Percentiles rank a stretch among this genome's conserved stretches.
Conservation (phyloP, 192 early-diverging fungal genomes). For the Backusella tuberculispora region DNA sequence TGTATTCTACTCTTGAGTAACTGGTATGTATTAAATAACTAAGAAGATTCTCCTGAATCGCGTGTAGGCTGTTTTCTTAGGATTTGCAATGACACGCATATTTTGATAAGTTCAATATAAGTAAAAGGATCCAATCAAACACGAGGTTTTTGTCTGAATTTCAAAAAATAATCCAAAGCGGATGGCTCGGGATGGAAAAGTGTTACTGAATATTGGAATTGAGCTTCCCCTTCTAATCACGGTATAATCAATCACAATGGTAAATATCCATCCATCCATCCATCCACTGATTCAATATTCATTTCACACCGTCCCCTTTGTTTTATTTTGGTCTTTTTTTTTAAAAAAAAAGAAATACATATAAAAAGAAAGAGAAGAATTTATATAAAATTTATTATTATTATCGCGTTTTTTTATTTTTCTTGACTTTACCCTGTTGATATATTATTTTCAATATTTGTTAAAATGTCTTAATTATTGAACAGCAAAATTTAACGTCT, state of each 20-base stretch:
- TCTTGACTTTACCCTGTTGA: not conserved
- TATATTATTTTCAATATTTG: not conserved
- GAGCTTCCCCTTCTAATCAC: conserved; percentile 5
- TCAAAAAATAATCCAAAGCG: not conserved
- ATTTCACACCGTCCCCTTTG: no score
- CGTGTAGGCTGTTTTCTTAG: not conserved
- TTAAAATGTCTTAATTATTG: not conserved
- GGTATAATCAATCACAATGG: conserved; percentile 15
- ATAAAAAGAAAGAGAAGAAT: not conserved
- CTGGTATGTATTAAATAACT: no score
- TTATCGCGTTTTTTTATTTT: not conserved
- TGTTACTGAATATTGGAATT: not conserved
- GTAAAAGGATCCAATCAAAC: not conserved
- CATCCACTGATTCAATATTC: not conserved
- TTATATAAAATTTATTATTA: not conserved
- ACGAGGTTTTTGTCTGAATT: not conserved
- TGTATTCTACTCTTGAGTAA: no score
- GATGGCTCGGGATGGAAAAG: not conserved
- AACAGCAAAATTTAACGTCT: not conserved
- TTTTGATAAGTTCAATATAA: not conserved
- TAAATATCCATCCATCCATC: conserved; percentile 13
- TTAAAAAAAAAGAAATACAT: not conserved
- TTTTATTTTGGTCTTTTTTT: not conserved
- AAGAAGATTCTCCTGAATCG: no score
- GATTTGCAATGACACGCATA: not conserved